Base-by-base conservation (phyloP, 352 stramenopile genomes). In the Globisporangium paddicum region DNA sequence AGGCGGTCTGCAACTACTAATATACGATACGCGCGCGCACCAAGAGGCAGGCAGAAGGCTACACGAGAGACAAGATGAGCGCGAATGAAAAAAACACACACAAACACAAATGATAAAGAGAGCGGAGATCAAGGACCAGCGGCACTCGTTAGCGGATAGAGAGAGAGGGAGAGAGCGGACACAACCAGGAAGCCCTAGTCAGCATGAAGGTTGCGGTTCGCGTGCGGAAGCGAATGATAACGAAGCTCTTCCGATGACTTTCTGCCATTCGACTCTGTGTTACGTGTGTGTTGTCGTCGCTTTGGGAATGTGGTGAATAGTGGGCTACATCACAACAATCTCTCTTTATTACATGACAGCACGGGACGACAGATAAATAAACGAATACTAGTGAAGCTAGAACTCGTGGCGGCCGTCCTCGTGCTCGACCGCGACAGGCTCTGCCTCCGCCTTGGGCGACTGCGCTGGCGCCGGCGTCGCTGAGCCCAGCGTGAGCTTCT, bases 361-460 rank as follows among this genome's bases (percentile, higher is more conserved):
- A 5, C 38, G 11, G 4, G 10, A 44, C 38, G 38, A 9, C 38
- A 44, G 16, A 44, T 50, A 50, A 50, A 50, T 50, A 34, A 50
- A 46, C 4, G 21, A 6, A 2, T 40, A 10, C n/a, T n/a, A n/a
- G n/a, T n/a, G n/a, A n/a, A n/a, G n/a, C 58, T 47, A 89, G 55
- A 89, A 89, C 62, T 89, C 79, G 57, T 77, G 66, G 53, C 81
- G 63, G 44, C 77, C 77, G 42, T 69, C 56, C n/a, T 69, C 76
- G 57, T 68, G 72, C 53, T 71, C 61, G 50, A 81, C 63, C 18
- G 56, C 48, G 28, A 64, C 25, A 26, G 63, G 30, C 16, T 58
- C 35, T 21, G 53, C 40, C 2, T 59, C 48, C 26, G 54, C 6
- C 26, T 59, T 63, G 14, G 58, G 55, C 9, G 46, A 60, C 13